Conservation (phyloP, 495 filamentous ascomycete genomes). For the Penicillium cinerascens region DNA sequence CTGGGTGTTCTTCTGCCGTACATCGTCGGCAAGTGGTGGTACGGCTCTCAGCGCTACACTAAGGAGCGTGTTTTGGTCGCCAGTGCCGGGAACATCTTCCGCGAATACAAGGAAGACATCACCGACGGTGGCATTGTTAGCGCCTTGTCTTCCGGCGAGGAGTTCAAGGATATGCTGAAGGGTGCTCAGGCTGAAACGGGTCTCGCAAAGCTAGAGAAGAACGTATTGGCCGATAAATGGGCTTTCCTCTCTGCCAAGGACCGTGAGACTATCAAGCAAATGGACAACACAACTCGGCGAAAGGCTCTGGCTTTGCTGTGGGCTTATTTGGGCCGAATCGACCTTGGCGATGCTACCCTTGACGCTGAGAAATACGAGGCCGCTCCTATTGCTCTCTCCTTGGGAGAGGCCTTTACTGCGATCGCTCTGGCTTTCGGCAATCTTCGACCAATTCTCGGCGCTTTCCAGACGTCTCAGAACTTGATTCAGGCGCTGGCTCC, state of each 20-base stretch:
- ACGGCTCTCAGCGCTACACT: conserved; percentile 86
- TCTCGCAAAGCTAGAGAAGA: conserved; percentile 75
- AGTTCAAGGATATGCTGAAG: conserved; percentile 69
- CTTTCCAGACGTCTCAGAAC: conserved; percentile 78
- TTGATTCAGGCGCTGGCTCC: conserved; percentile 87
- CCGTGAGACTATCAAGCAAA: conserved; percentile 64
- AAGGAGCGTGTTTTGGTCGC: conserved; percentile 88
- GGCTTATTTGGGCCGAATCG: conserved; percentile 88
- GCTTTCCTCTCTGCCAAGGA: conserved; percentile 49
- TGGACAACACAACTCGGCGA: conserved; percentile 68
- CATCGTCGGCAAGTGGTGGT: conserved; percentile 96
- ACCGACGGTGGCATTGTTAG: conserved; percentile 74
- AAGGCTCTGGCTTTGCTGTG: conserved; percentile 89
- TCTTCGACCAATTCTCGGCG: conserved; percentile 72
- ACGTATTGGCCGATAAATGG: conserved; percentile 59
- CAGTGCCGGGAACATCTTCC: conserved; percentile 90
- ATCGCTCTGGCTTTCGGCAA: conserved; percentile 86
- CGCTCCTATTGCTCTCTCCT: conserved; percentile 76
- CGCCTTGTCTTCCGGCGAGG: conserved; percentile 77
- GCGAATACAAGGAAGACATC: conserved; percentile 80
- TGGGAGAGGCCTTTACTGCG: conserved; percentile 81
- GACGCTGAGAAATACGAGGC: conserved; percentile 71
- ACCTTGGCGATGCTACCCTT: conserved; percentile 66
- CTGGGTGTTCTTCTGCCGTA: conserved; percentile 90
- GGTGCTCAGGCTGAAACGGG: conserved; percentile 72